Conservation (phyloP, 2,329 filamentous ascomycete genomes). For the Blastomyces silverae region DNA sequence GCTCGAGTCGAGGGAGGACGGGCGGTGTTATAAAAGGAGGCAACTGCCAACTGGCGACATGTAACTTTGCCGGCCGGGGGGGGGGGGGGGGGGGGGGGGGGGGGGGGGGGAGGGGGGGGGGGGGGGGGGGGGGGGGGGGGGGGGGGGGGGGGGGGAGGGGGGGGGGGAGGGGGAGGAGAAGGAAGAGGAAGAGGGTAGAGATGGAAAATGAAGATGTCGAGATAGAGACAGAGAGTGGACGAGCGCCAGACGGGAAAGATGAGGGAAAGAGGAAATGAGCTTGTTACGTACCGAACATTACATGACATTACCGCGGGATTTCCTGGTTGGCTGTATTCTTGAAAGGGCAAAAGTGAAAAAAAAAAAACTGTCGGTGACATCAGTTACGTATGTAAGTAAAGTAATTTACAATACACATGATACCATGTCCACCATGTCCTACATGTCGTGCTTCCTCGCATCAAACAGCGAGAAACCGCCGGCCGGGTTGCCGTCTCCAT, state of each 20-base stretch:
- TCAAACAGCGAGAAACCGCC: neutral
- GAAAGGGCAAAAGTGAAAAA: no score
- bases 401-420: neutral
- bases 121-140: no score
- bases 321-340: neutral
- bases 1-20: neutral
- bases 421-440: neutral
- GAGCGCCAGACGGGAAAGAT: slow-evolving; percentile 19
- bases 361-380: neutral
- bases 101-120: no score
- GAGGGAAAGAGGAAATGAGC: slow-evolving; percentile 15
- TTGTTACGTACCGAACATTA: neutral
- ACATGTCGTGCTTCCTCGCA: no score
- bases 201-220: slow-evolving; percentile 14
- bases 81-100: no score
- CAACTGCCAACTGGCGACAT: neutral
- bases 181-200: slow-evolving; percentile 13
- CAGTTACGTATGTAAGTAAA: no score
- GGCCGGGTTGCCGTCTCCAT: neutral
- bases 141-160: no score
- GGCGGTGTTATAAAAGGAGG: slow-evolving; percentile 1
- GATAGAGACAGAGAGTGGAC: slow-evolving; percentile 13
- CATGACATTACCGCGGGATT: neutral
- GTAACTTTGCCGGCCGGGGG: neutral
- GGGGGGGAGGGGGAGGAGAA: no score